These are phyloP conservation scores for Colletotrichum paranaense DNA, from an alignment of 2,329 filamentous ascomycete genomes.

Conservation along the genomic window DNA sequence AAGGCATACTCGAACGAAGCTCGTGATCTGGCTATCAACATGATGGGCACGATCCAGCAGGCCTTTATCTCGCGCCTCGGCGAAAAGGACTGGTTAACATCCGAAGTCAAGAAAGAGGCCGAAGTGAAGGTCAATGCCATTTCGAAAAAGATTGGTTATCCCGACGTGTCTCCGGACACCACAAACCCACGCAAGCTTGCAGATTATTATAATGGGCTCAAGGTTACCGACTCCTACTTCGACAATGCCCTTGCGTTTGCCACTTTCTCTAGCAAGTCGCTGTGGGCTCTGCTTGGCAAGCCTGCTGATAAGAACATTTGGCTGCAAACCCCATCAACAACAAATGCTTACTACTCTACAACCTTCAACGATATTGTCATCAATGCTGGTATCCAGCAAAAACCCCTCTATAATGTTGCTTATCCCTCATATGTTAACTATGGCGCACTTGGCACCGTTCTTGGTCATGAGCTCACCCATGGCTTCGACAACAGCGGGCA, in stretches of 20 bases:
- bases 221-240: conserved; percentile 65
- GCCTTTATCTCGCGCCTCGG: conserved; percentile 71
- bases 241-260: conserved; percentile 64
- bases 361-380: conserved; percentile 76
- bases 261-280: conserved; percentile 55
- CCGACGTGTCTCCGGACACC: conserved; percentile 70
- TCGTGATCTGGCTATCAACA: conserved; percentile 73
- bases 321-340: conserved; percentile 67
- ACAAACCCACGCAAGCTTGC: conserved; percentile 66
- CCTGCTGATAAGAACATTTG: conserved; percentile 70
- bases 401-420: conserved; percentile 69
- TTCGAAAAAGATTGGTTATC: conserved; percentile 75
- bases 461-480: conserved; percentile 77
- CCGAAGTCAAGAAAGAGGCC: conserved; percentile 67
- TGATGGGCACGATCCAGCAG: conserved; percentile 78
- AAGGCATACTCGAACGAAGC: conserved; percentile 74
- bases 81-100: conserved; percentile 72
- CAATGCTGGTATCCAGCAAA: conserved; percentile 75
- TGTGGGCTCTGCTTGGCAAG: conserved; percentile 69
- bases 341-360: conserved; percentile 74
- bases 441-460: conserved; percentile 73
- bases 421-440: conserved; percentile 75
- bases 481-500: conserved; percentile 75
- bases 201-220: conserved; percentile 66
- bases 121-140: conserved; percentile 75